Evolutionary conservation across 257 asterid genomes (phyloP), one percentile per base, ranked within the genome.

Genomic region (Nicotiana knightiana): DNA sequence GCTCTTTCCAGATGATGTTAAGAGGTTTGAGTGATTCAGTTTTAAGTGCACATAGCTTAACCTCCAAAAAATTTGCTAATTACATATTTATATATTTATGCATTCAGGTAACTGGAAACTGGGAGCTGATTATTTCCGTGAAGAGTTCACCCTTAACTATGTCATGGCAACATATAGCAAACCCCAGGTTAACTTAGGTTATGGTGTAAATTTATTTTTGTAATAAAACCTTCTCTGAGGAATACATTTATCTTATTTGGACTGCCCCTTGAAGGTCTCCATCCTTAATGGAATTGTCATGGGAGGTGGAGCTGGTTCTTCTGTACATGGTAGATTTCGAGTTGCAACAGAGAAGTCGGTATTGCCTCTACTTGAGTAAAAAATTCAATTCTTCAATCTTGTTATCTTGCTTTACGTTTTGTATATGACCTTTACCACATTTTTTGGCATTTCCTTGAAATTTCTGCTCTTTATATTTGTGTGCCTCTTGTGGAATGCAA

Each of bases 301-400:
- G 97, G 99, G 99, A 39, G 97, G 98, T 84, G 98, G 99, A 85
- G 98, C 95, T 9, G 98, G 98, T 83, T 90, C 88, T 83, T 91
- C 97, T 71, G 76, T 96, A 64, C 98, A 93, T 70, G 98, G 99
- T 61, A 90, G 95, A 93, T 94, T 93, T 85, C 93, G 98, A 68
- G 87, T 96, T 82, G 95, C 97, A 78, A 94, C 98, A 3, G 98
- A 94, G 87, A 96, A 96, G 78, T 86, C 99, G 89, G 97, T 96
- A 94, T 54, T 61, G 64, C 48, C 61, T 62, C 32, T 79, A 11
- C 55, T 70, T 12, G 67, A 63, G 28, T 51, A 2, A 79, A 18
- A 59, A 24, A 59, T 59, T 46, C 57, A 32, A 26, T 58, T n/a
- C 24, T 71, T 71, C 61, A 24, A 24, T 71, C 37, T 26, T 0